Evolutionary conservation across 2,329 filamentous ascomycete genomes (phyloP).

Genomic region (Colletotrichum godetiae): DNA sequence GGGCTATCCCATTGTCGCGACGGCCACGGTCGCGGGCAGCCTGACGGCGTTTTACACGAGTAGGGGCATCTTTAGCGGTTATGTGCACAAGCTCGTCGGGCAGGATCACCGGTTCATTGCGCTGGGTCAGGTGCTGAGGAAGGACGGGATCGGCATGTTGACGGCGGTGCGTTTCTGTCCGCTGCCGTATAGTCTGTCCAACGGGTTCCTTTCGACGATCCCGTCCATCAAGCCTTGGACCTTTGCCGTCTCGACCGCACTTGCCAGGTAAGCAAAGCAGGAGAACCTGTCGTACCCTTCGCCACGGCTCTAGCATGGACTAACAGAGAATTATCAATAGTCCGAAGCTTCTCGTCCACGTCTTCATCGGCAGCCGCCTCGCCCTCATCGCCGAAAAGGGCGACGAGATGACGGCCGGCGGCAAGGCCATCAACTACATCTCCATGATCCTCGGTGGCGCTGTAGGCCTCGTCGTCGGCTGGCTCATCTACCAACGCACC

Average conservation of each 20-base stretch:
- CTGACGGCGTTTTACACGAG: constrained; percentile 84
- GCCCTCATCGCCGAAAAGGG: constrained; percentile 85
- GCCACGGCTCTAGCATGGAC: neutral
- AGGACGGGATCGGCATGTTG: constrained; percentile 89
- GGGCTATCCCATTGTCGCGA: constrained; percentile 86
- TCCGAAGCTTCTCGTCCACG: constrained; percentile 90
- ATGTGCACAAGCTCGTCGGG: constrained; percentile 84
- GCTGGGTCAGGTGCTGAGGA: constrained; percentile 86
- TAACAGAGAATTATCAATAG: constrained; percentile 45
- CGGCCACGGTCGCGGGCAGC: constrained; percentile 82
- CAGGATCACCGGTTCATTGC: constrained; percentile 90
- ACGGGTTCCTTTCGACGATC: constrained; percentile 94
- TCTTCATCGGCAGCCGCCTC: constrained; percentile 90
- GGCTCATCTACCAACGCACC: constrained; percentile 83
- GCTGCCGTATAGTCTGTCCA: constrained; percentile 90
- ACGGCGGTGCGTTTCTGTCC: constrained; percentile 94
- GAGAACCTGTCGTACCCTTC: neutral
- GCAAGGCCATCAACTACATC: constrained; percentile 85
- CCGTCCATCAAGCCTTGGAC: constrained; percentile 82
- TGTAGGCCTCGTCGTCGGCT: constrained; percentile 81
- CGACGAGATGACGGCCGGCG: constrained; percentile 82
- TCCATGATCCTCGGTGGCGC: constrained; percentile 79
- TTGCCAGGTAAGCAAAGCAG: constrained; percentile 65
- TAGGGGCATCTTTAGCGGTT: constrained; percentile 79
- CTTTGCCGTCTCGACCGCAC: constrained; percentile 85